Evolutionary conservation across 768 basidiomycete species (phyloP), one percentile per base, ranked within the genome.

Genomic region (Chalciporus pseudorubinellus): DNA sequence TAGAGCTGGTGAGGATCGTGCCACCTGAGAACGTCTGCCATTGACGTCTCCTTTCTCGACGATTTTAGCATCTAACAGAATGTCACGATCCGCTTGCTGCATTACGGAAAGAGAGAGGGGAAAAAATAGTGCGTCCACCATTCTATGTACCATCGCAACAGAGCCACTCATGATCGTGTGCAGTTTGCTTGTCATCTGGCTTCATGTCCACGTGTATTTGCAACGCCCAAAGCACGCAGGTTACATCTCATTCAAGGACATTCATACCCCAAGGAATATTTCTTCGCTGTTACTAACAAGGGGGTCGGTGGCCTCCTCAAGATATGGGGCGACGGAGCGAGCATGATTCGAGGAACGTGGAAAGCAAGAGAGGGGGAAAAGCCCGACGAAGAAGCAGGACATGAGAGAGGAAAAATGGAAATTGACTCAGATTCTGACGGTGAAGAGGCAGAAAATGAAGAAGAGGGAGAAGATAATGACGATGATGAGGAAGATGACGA

Each of bases 251-350:
- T 95, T 41, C 77, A 85, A 59, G 81, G 76, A 13, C 93, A 95
- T 60, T 81, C 77, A 45, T 95, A 87, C 63, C 92, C 92, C 5
- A 90, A 90, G 63, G 82, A 93, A 62, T 95, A 87, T 68, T 95
- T 92, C 70, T 95, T 95, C 65, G 82, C 88, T 18, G 86, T 95
- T 18, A 93, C 90, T 14, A 94, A 94, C 70, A 92, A 89, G 64
- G 93, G 93, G 19, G 82, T 93, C 12, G 91, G 90, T 12, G 89
- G 86, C 4, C 71, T 93, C 16, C 67, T 92, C 49, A 80, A 82
- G 65, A 80, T 74, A 61, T 92, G 89, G 88, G 91, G 91, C 10
- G 87, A 89, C 52, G 91, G 90, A 6, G 91, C 81, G 5, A 91
- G 87, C 58, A 75, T 93, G 72, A 74, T 92, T 47, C 77, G 91